Evolutionary conservation across 768 basidiomycete genomes (phyloP), one percentile per base, ranked within the genome.

Genomic region (Lentinus brumalis): DNA sequence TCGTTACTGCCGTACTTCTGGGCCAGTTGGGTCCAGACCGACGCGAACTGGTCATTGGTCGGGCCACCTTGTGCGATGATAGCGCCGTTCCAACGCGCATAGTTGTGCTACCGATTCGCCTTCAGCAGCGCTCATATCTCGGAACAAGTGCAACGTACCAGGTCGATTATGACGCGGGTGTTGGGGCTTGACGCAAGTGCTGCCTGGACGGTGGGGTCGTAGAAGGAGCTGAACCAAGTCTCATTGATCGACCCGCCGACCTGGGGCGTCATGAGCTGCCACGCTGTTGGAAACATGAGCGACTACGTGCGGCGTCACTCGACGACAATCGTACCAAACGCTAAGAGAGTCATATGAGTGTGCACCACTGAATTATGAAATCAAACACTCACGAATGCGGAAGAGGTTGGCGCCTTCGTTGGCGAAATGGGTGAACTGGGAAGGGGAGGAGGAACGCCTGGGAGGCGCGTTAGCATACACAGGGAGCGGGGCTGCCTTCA

Each of bases 11-110:
- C 72, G 65, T 80, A 81, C 57, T 77, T 71, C 31, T 65, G 59
- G 9, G 79, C 79, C 26, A 81, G 65, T 57, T 75, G 73, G 9
- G 69, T 71, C 80, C 80, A 80, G 53, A 80, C 56, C 26, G 68
- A 75, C 15, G 76, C 74, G 56, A 76, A 78, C 66, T 79, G 72
- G 29, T 65, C 75, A 59, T 79, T 74, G 40, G 76, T 75, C 1
- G 80, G 78, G 8, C 79, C 78, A 49, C 77, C 79, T 63, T 79
- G 75, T 14, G 65, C 69, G 57, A 76, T 75, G 75, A 69, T 79
- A 14, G 29, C 70, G 9, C 81, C 80, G 62, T 86, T 83, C 81
- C 82, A 84, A 47, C 84, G 77, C 10, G 82, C 85, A 64, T 85
- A 85, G 74, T 86, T 85, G 73, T 85, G 84, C 76, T 79, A 39